Evolutionary conservation across 768 basidiomycete species (phyloP).

Genomic region (Tricholoma saponaceum): DNA sequence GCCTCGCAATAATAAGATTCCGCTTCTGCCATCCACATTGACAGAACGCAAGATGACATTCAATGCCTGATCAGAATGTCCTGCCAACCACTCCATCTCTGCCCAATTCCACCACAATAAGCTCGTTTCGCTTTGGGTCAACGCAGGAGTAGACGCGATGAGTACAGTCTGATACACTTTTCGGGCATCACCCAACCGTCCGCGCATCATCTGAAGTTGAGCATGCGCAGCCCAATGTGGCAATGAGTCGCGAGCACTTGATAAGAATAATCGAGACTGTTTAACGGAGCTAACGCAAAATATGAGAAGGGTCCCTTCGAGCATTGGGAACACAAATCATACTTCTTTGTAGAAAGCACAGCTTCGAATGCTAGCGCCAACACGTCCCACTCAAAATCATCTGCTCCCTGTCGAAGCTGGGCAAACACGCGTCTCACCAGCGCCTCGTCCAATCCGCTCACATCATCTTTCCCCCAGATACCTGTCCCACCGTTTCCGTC

Average conservation of each 20-base stretch:
- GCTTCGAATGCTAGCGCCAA: conserved; percentile 67
- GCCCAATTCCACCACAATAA: conserved; percentile 82
- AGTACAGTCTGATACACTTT: conserved; percentile 75
- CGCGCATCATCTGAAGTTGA: conserved; percentile 64
- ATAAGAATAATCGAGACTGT: conserved; percentile 61
- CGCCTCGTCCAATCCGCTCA: conserved; percentile 43
- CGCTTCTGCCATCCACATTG: conserved; percentile 46
- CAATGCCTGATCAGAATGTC: conserved; percentile 44
- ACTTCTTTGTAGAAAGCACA: conserved; percentile 56
- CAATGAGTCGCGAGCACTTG: conserved; percentile 51
- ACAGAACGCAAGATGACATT: conserved; percentile 52
- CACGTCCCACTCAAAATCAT: conserved; percentile 62
- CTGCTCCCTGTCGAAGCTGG: conserved; percentile 44
- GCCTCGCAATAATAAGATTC: conserved; percentile 55
- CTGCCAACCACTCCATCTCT: conserved; percentile 75
- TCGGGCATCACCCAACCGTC: conserved; percentile 62
- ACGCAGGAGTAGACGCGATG: conserved; percentile 35
- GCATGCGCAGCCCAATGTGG: conserved; percentile 75
- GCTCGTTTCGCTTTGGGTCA: conserved; percentile 31
- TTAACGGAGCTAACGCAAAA: conserved; percentile 52
- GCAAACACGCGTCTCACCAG: conserved; percentile 57
- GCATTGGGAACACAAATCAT: background rate
- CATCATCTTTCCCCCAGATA: conserved; percentile 43
- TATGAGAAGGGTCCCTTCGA: conserved; percentile 8
- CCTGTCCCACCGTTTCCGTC: conserved; percentile 23